Evolutionary conservation across 345 rosid species (phyloP).

Genomic region (Eucalyptus polybractea): DNA sequence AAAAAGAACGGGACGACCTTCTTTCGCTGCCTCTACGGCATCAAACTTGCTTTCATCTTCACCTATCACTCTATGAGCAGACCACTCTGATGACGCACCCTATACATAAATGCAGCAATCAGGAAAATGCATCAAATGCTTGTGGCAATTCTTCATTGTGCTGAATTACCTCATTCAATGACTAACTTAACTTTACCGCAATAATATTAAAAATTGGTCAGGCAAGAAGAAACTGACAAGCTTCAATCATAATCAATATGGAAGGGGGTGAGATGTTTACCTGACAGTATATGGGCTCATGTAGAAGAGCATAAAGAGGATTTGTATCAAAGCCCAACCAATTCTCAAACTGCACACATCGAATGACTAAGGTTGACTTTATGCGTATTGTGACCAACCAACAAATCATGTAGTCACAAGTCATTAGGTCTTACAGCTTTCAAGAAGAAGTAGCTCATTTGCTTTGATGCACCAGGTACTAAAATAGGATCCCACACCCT

Average conservation of each 20-base stretch:
- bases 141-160: not conserved
- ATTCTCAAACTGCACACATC: conserved; percentile 47
- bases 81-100: conserved; percentile 82
- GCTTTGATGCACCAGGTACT: conserved; percentile 60
- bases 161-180: not conserved
- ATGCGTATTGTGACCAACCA: not conserved
- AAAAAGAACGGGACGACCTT: conserved; percentile 61
- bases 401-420: not conserved
- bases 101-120: conserved; percentile 1
- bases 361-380: not conserved
- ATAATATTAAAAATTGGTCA: not conserved
- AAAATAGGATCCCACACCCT: conserved; percentile 86
- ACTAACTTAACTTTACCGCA: not conserved
- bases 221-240: not conserved
- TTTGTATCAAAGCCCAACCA: conserved; percentile 69
- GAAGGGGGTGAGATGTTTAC: conserved; percentile 7
- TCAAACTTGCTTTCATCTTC: conserved; percentile 39
- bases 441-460: conserved; percentile 58
- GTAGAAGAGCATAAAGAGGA: conserved; percentile 78
- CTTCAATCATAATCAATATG: not conserved
- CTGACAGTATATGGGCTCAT: conserved; percentile 85
- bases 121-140: not conserved
- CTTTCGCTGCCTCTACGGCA: conserved; percentile 58
- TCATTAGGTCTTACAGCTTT: conserved; percentile 44
- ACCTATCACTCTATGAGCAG: conserved; percentile 51